Conservation (phyloP, 179 eudicot species). For the Silene coronaria region DNA sequence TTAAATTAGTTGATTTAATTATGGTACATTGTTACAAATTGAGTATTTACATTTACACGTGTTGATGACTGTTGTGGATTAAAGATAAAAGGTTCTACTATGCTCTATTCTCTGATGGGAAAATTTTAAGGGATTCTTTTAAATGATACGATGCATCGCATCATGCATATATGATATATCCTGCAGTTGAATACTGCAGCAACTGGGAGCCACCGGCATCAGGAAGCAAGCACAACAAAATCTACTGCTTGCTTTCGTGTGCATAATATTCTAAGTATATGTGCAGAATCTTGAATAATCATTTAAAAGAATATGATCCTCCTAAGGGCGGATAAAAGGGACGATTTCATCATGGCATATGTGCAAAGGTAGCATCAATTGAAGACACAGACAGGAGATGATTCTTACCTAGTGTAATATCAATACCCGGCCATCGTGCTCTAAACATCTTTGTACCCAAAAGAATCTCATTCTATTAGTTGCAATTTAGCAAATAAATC, state of each 20-base stretch:
- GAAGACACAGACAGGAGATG: not conserved
- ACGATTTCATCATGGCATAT: no score
- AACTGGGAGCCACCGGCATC: no score
- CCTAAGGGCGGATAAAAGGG: no score
- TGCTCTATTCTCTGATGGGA: not conserved
- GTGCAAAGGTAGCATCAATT: not conserved
- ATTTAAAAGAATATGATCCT: not conserved
- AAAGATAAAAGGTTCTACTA: conserved; percentile 9
- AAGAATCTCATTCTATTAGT: not conserved
- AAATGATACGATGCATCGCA: conserved; percentile 2
- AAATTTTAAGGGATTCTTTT: not conserved
- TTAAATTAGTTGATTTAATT: not conserved
- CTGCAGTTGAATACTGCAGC: no score
- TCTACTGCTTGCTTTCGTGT: no score
- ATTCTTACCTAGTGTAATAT: not conserved
- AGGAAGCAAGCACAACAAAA: no score
- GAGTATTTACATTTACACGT: conserved; percentile 9
- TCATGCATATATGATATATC: no score
- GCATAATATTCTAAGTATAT: not conserved
- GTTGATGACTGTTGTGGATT: conserved; percentile 7
- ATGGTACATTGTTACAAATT: no score
- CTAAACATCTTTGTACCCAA: not conserved
- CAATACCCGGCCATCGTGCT: not conserved
- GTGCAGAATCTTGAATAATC: not conserved
- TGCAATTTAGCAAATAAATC: not conserved